Base-by-base conservation (phyloP, 1,139 yeast genomes). In the Candida mesenterica region DNA sequence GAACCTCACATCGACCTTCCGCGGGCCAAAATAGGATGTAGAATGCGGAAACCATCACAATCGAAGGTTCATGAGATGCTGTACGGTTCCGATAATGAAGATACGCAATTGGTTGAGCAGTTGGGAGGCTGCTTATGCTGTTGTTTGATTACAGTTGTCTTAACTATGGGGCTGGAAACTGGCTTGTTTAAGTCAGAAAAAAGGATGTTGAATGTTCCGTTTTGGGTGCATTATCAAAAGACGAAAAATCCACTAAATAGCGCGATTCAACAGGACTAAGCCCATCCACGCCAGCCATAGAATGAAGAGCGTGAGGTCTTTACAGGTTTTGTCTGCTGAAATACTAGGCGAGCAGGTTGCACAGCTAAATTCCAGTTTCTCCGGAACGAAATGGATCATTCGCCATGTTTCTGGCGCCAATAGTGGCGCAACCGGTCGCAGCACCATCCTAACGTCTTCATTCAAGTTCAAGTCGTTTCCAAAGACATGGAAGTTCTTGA, bases 401-500 rank as follows among this genome's bases (percentile, higher is more conserved):
- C 9, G 22, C 9, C 22, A 19, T 25, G 28, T n/a, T 22, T n/a
- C n/a, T n/a, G n/a, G n/a, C n/a, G n/a, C n/a, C n/a, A n/a, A n/a
- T n/a, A n/a, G 9, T 9, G 9, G 10, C 8, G 14, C 15, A 5
- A 25, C 12, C 8, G 28, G 14, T 25, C 14, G 17, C 12, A 25
- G 8, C 10, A 25, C 28, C 12, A 25, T 10, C 28, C 10, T 25
- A 25, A 25, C 28, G 8, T 25, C 28, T 9, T 5, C 5, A 15
- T 72, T 70, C 47, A 57, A 53, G 28, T 70, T 83, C 46, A 63
- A 60, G 35, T 66, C 68, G 30, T 83, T 73, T 51, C 78, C 77
- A 39, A 65, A 67, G 23, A 80, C 90, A 0, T 81, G 89, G 87
- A 61, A 49, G 4, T 84, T 84, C 49, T 61, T 87, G 17, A 80